phyloP scores from a whole-genome alignment of 495 filamentous ascomycete species.

The Lepraria neglecta region DNA sequence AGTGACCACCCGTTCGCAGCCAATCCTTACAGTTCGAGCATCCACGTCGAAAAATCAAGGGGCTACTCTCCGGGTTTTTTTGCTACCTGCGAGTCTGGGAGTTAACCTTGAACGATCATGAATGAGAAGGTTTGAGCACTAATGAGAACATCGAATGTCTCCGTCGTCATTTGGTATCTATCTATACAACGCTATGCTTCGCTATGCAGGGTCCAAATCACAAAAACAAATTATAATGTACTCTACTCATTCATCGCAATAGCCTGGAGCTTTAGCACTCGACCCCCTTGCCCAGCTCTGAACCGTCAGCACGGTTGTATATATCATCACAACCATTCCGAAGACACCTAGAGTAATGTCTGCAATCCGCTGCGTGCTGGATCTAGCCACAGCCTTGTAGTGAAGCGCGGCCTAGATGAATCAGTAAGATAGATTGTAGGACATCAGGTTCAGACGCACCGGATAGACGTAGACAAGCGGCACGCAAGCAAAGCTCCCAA shows the following conservation, averaged over 20 bases:
- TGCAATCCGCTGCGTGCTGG: constrained; percentile 52
- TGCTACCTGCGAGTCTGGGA: background rate
- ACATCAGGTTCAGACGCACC: constrained; percentile 47
- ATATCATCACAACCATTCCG: constrained; percentile 77
- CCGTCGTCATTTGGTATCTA: constrained; percentile 10
- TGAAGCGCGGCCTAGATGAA: constrained; percentile 75
- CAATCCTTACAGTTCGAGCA: too few species aligned
- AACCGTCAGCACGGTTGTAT: constrained; percentile 80
- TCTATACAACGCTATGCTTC: constrained; percentile 21
- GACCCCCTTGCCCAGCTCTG: constrained; percentile 66
- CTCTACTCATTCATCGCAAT: constrained; percentile 46
- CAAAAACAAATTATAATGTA: background rate
- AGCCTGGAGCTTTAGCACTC: constrained; percentile 44
- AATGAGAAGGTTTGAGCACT: background rate
- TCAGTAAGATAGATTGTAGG: constrained; percentile 14
- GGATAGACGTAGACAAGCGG: constrained; percentile 97
- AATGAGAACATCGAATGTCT: background rate
- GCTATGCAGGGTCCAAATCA: constrained; percentile 9
- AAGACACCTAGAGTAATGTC: constrained; percentile 74
- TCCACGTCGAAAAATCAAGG: too few species aligned
- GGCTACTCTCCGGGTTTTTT: background rate
- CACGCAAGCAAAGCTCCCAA: constrained; percentile 96
- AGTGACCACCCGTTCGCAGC: too few species aligned
- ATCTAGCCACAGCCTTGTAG: constrained; percentile 67
- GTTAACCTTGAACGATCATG: background rate